Evolutionary conservation across 345 rosid genomes (phyloP).

Genomic region (Aegle marmelos): DNA sequence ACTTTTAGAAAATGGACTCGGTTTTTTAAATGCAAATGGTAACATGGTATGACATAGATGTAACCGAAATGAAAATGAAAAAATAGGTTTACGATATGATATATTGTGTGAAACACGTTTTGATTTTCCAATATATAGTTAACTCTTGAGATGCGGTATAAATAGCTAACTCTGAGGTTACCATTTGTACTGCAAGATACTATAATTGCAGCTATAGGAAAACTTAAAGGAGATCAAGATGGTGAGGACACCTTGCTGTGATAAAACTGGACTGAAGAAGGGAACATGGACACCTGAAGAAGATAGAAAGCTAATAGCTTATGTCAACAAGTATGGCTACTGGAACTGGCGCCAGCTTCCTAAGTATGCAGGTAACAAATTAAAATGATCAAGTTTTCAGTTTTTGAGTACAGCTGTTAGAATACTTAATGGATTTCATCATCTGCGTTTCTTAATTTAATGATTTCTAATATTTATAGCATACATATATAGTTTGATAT

Average conservation of each 20-base stretch:
- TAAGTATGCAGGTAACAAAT: constrained; percentile 45
- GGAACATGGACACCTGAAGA: constrained; percentile 70
- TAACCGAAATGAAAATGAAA: neutral
- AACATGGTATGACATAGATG: neutral
- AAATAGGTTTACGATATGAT: neutral
- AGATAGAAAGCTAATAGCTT: constrained; percentile 45
- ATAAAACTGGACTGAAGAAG: constrained; percentile 42
- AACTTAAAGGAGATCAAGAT: constrained; percentile 16
- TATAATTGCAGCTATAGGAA: neutral
- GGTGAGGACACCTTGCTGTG: constrained; percentile 53
- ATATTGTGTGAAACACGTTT: constrained; percentile 24
- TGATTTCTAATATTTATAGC: too few relatives aligned
- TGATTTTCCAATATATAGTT: neutral
- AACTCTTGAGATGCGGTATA: constrained; percentile 4
- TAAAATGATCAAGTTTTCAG: neutral
- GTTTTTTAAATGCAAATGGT: neutral
- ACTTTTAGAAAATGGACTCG: neutral
- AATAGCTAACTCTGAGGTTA: constrained; percentile 2
- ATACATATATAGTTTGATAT: too few relatives aligned
- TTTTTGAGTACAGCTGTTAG: neutral
- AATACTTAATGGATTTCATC: too few relatives aligned
- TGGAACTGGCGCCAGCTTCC: constrained; percentile 73
- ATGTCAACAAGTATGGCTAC: constrained; percentile 46
- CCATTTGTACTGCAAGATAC: neutral
- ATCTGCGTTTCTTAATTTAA: too few relatives aligned